Base-by-base conservation (phyloP, 2,329 filamentous ascomycete genomes). In the Nectriaceae sp. region DNA sequence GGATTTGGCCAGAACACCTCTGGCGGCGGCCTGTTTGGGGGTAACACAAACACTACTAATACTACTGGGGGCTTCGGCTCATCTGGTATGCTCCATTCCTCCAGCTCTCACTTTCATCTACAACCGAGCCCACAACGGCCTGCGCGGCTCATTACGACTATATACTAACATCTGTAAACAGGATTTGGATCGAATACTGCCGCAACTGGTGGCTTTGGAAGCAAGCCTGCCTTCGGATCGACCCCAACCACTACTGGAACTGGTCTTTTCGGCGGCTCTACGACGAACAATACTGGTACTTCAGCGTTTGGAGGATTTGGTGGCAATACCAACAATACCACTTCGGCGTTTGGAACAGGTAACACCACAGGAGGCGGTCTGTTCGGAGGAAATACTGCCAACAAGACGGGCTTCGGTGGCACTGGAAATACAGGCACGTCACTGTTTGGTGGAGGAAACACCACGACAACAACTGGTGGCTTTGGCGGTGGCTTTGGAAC, bases 171-270 rank as follows among this genome's bases (percentile, higher is more conserved):
- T 19, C 40, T 51, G n/a, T 38, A 46, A 68, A 64, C 62, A 48
- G 69, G 66, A 11, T 75, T 74, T 49, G 72, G 72, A 53, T 46
- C 70, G 15, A 63, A 57, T 49, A 69, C 67, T 46, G 60, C 65
- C 10, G 5, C 33, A 6, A 48, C 53, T 20, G 62, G 65, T 38
- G 68, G 64, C 38, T 75, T 75, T 49, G 72, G 72, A 44, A 65
- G 56, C 54, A 75, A 84, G 63, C 75, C 82, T 35, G 72, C 78
- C 11, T 83, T 83, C 58, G 80, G 81, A 40, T 65, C 74, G 31
- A 63, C 74, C n/a, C 59, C 69, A 29, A 64, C 50, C 35, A 65
- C 66, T 24, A 63, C 73, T 15, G 71, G 72, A n/a, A 67, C 65
- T 21, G 70, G 75, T 31, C 65, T 80, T 11, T 80, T 81, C 44